These are phyloP conservation scores for Ilyonectria robusta DNA, from an alignment of 2,329 filamentous ascomycete genomes.

Conservation along the genomic window DNA sequence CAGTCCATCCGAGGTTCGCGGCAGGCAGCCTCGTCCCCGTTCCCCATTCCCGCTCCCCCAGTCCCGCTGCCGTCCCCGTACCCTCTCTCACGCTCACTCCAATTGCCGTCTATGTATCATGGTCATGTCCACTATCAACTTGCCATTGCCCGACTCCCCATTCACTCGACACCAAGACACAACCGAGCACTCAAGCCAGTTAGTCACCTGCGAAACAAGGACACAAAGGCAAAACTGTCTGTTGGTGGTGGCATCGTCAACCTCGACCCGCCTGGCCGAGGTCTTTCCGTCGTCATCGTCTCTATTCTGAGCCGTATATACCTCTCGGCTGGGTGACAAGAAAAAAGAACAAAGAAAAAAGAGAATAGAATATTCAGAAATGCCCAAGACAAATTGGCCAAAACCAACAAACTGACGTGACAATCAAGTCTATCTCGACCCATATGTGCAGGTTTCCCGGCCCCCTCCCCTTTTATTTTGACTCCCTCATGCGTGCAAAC, in stretches of 20 bases:
- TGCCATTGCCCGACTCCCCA: constrained; percentile 9
- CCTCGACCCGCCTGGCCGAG: constrained; percentile 45
- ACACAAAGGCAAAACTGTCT: constrained; percentile 31
- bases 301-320: constrained; percentile 43
- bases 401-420: constrained; percentile 31
- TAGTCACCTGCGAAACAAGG: constrained; percentile 28
- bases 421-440: constrained; percentile 43
- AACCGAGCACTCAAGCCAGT: constrained; percentile 10
- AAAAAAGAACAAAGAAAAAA: constrained; percentile 29
- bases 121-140: neutral
- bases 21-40: neutral
- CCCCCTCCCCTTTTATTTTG: constrained; percentile 33
- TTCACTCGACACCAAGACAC: constrained; percentile 6
- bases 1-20: constrained; percentile 23
- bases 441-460: constrained; percentile 37
- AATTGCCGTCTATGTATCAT: neutral
- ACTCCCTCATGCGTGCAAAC: constrained; percentile 19
- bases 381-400: constrained; percentile 30
- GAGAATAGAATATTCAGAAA: constrained; percentile 27
- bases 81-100: neutral
- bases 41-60: neutral
- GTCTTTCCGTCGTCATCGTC: constrained; percentile 44
- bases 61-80: neutral
- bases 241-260: constrained; percentile 44
- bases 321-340: constrained; percentile 22